Conservation (phyloP, 78 protist genomes). For the Dictyostelium citrinum region DNA sequence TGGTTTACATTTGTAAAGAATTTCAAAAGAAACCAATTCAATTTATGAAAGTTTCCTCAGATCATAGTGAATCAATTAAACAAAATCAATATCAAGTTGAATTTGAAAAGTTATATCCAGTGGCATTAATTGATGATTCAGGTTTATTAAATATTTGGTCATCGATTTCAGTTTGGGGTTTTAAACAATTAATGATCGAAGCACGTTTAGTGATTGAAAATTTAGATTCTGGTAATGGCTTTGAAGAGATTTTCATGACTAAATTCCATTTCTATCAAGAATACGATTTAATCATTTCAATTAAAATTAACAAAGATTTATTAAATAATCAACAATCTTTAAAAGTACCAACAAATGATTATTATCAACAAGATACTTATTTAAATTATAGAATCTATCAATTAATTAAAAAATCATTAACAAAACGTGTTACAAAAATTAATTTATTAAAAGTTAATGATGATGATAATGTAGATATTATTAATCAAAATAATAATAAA, state of each 20-base stretch:
- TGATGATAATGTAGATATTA: background rate
- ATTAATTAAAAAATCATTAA: background rate
- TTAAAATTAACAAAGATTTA: background rate
- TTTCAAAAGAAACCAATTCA: background rate
- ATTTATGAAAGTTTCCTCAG: background rate
- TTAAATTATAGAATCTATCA: background rate
- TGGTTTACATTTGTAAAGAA: slow-evolving; percentile 40
- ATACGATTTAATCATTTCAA: slow-evolving; percentile 5
- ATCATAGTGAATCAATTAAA: background rate
- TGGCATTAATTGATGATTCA: slow-evolving; percentile 20
- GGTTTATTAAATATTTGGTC: slow-evolving; percentile 38
- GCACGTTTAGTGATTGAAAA: background rate
- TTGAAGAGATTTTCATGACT: slow-evolving; percentile 56
- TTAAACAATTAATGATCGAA: background rate
- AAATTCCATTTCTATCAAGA: slow-evolving; percentile 10
- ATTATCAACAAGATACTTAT: slow-evolving; percentile 17
- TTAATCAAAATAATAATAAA: background rate
- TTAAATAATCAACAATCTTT: background rate
- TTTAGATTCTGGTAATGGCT: slow-evolving; percentile 41
- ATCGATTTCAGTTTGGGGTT: slow-evolving; percentile 34
- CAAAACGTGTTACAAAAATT: slow-evolving; percentile 28
- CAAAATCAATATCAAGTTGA: background rate
- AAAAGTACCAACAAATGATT: slow-evolving; percentile 26
- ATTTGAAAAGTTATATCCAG: slow-evolving; percentile 54
- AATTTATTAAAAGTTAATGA: background rate